Conservation (phyloP, 2,329 filamentous ascomycete species). For the Phaeophleospora eucalypticola region DNA sequence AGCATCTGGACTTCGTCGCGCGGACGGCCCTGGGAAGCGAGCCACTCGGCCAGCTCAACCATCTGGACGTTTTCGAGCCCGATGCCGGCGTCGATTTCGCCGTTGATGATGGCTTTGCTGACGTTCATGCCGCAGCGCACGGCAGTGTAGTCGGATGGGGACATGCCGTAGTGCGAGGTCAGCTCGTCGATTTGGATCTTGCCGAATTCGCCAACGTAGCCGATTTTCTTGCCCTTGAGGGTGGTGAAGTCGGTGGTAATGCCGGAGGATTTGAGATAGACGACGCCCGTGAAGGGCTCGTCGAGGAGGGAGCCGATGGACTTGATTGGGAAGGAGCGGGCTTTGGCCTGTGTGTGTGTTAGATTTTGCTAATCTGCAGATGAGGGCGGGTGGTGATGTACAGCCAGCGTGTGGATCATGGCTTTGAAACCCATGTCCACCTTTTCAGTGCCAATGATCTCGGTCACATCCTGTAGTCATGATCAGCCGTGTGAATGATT, state of each 20-base stretch:
- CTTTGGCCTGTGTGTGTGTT: conserved; percentile 57
- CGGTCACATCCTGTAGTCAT: conserved; percentile 63
- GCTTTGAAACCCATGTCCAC: conserved; percentile 78
- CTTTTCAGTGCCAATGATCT: conserved; percentile 72
- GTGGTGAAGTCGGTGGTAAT: conserved; percentile 72
- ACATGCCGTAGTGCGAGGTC: conserved; percentile 73
- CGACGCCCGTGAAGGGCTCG: conserved; percentile 74
- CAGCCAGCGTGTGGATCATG: conserved; percentile 77
- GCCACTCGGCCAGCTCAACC: conserved; percentile 77
- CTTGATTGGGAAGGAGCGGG: conserved; percentile 66
- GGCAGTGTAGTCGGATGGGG: conserved; percentile 67
- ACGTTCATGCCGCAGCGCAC: conserved; percentile 80
- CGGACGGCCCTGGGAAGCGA: conserved; percentile 58
- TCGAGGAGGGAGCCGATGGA: conserved; percentile 73
- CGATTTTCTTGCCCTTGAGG: conserved; percentile 71
- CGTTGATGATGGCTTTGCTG: conserved; percentile 68
- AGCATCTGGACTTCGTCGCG: conserved; percentile 72
- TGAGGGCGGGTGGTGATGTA: conserved; percentile 34
- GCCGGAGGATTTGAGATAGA: conserved; percentile 69
- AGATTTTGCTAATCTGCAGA: neutral
- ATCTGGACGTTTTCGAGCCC: conserved; percentile 79
- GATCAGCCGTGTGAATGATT: neutral
- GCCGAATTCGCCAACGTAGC: conserved; percentile 76
- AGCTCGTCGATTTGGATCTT: conserved; percentile 75
- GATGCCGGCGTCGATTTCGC: conserved; percentile 69